Base-by-base conservation (phyloP, 139 green algal genomes). In the Closterium sp. region DNA sequence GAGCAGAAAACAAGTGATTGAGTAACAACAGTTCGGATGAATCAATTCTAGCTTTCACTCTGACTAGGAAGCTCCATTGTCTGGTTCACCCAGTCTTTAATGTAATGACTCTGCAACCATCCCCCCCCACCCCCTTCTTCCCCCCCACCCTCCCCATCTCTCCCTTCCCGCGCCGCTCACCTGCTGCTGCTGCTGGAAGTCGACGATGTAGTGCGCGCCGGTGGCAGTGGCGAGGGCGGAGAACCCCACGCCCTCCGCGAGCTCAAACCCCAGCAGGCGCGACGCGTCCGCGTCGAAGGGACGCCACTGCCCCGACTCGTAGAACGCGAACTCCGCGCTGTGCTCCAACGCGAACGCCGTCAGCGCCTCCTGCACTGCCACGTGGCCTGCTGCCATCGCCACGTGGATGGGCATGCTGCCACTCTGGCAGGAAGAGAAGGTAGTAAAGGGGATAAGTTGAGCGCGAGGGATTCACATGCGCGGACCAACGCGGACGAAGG, bases 111-210 rank as follows among this genome's bases (percentile, higher is more conserved):
- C n/a, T n/a, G n/a, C n/a, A n/a, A n/a, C n/a, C n/a, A n/a, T n/a
- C n/a, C n/a, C n/a, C n/a, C n/a, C n/a, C n/a, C n/a, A n/a, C n/a
- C n/a, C n/a, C n/a, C n/a, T n/a, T n/a, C n/a, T n/a, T n/a, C n/a
- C n/a, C n/a, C n/a, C n/a, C n/a, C n/a, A n/a, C n/a, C n/a, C n/a
- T n/a, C n/a, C n/a, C n/a, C n/a, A n/a, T n/a, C n/a, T n/a, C n/a
- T n/a, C n/a, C n/a, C n/a, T n/a, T n/a, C n/a, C n/a, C n/a, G 87
- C 31, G 87, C 9, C 24, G 9, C 30, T 29, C 29, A 93, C 87
- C 91, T 93, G 91, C 28, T 93, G 50, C 32, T 85, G 89, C 17
- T 94, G 92, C 24, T 87, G 27, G 70, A 94, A 94, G 86, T 94
- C 92, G 24, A 94, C 89, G 38, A 94, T 93, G 45, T 93, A 94